Percentiles rank a stretch among this genome's conserved stretches.
phyloP scores from a whole-genome alignment of 805 yeast genomes.

The Metschnikowia lochheadii region DNA sequence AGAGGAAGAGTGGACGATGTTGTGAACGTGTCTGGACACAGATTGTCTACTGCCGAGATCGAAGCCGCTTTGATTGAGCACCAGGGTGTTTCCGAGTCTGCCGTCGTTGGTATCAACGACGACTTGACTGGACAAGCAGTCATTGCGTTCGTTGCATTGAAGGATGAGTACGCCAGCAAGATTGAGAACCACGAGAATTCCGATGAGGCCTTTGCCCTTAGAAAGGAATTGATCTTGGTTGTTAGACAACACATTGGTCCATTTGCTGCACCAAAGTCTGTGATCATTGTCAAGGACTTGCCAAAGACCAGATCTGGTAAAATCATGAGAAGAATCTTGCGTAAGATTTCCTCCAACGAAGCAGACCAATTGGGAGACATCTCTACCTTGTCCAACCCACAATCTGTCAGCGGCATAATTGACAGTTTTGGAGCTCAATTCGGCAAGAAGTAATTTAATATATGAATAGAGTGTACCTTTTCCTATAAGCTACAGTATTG shows the following conservation, averaged over 20 bases:
- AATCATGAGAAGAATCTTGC: slow-evolving; percentile 80
- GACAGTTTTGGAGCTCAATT: slow-evolving; percentile 37
- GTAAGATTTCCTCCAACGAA: slow-evolving; percentile 71
- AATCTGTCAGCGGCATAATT: slow-evolving; percentile 64
- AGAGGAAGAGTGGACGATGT: slow-evolving; percentile 86
- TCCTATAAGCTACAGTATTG: not conserved
- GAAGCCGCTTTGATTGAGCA: slow-evolving; percentile 80
- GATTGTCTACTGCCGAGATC: slow-evolving; percentile 85
- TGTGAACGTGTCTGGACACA: slow-evolving; percentile 82
- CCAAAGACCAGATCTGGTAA: slow-evolving; percentile 87
- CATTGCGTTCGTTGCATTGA: slow-evolving; percentile 74
- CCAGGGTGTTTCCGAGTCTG: slow-evolving; percentile 66
- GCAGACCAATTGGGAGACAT: slow-evolving; percentile 80
- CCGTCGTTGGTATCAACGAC: slow-evolving; percentile 80
- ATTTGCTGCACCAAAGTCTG: slow-evolving; percentile 78
- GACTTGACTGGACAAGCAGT: slow-evolving; percentile 87
- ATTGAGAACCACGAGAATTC: slow-evolving; percentile 28
- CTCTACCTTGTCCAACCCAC: slow-evolving; percentile 73
- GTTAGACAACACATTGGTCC: slow-evolving; percentile 82
- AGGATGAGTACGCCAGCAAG: slow-evolving; percentile 39
- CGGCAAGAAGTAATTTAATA: slow-evolving; percentile 32
- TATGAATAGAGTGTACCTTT: not conserved
- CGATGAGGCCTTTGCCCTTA: slow-evolving; percentile 49
- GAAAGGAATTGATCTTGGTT: slow-evolving; percentile 61
- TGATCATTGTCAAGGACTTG: slow-evolving; percentile 68